Conservation (phyloP, 805 yeast genomes). For the Starmerella potacharoeniae region DNA sequence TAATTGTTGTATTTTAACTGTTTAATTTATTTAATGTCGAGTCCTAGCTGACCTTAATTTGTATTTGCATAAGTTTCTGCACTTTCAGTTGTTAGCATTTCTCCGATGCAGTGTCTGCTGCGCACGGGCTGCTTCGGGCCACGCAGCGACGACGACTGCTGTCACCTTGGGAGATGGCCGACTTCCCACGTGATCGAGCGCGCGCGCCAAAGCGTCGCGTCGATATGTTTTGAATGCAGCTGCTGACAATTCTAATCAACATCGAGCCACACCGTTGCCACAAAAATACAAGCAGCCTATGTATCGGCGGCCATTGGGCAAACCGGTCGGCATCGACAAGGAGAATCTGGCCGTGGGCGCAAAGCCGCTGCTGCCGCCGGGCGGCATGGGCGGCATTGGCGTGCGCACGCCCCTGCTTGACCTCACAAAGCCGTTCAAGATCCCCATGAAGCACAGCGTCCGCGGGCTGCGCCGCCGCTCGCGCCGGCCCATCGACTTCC, state of each 20-base stretch:
- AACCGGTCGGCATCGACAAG: neutral
- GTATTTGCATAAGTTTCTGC: too few relatives aligned
- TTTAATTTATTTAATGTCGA: neutral
- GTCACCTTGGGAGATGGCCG: too few relatives aligned
- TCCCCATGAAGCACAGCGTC: conserved; percentile 15
- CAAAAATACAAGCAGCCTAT: neutral
- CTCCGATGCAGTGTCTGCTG: too few relatives aligned
- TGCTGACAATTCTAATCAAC: neutral
- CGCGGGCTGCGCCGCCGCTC: conserved; percentile 8
- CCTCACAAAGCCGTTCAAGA: conserved; percentile 13
- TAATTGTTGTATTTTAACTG: neutral
- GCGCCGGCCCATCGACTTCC: conserved; percentile 10
- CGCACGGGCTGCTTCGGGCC: too few relatives aligned
- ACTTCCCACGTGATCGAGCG: too few relatives aligned
- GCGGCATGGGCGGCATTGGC: neutral
- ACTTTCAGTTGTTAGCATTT: too few relatives aligned
- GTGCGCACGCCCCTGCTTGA: conserved; percentile 4
- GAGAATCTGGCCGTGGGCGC: neutral
- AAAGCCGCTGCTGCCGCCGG: neutral
- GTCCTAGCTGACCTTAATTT: too few relatives aligned
- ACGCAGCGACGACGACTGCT: too few relatives aligned
- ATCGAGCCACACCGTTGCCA: neutral
- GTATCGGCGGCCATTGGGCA: conserved; percentile 3
- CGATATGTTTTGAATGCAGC: neutral
- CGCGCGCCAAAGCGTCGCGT: too few relatives aligned